phyloP scores from a whole-genome alignment of 2,329 filamentous ascomycete species.

The Leptosphaerulina australis region DNA sequence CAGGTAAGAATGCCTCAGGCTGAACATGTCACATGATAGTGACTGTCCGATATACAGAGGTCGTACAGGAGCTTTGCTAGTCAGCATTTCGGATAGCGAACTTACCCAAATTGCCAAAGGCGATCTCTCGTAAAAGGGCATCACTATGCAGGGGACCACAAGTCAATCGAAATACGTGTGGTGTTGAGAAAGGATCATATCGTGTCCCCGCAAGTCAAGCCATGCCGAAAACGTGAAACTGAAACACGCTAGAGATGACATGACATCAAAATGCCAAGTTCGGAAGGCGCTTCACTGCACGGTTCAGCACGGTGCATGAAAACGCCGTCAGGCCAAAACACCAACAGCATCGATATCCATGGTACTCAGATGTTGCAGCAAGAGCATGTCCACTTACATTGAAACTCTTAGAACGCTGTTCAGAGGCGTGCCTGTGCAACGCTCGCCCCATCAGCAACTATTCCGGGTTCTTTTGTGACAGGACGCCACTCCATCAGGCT shows the following conservation, averaged over 20 bases:
- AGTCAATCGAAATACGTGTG: slow-evolving; percentile 17
- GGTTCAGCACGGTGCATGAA: slow-evolving; percentile 16
- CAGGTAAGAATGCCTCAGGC: slow-evolving; percentile 11
- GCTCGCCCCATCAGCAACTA: slow-evolving; percentile 11
- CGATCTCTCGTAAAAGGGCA: slow-evolving; percentile 12
- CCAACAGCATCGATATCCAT: slow-evolving; percentile 17
- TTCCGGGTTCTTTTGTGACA: slow-evolving; percentile 13
- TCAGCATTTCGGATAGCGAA: slow-evolving; percentile 3
- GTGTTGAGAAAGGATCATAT: slow-evolving; percentile 18
- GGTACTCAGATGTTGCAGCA: slow-evolving; percentile 9
- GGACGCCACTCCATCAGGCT: slow-evolving; percentile 19
- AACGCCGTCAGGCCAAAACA: slow-evolving; percentile 23
- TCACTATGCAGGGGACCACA: slow-evolving; percentile 13
- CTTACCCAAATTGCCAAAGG: slow-evolving; percentile 6
- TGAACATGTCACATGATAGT: not conserved
- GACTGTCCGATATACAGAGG: slow-evolving; percentile 1
- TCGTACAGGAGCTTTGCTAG: slow-evolving; percentile 1
- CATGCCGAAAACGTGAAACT: not conserved
- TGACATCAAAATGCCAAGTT: slow-evolving; percentile 17
- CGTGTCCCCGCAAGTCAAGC: not conserved
- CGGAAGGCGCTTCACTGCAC: slow-evolving; percentile 12
- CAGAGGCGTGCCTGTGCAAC: slow-evolving; percentile 10
- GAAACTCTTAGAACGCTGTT: slow-evolving; percentile 2
- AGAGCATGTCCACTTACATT: slow-evolving; percentile 5
- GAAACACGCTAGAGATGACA: slow-evolving; percentile 14